These are phyloP conservation scores for Podila minutissima DNA, from an alignment of 192 early-diverging fungal species.

Conservation along the genomic window DNA sequence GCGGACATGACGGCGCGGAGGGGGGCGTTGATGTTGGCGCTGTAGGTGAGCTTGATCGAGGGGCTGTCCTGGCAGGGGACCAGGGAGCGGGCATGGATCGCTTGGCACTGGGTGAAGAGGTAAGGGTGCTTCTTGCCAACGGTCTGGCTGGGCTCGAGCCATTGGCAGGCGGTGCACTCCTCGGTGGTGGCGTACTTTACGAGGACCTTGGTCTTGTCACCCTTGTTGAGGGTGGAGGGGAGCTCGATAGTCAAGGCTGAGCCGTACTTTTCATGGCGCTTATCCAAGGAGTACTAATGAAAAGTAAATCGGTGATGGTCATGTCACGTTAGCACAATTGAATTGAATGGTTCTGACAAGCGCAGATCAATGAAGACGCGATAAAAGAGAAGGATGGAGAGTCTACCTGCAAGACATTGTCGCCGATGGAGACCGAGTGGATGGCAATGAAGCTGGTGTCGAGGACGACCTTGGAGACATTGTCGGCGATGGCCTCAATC, in stretches of 20 bases:
- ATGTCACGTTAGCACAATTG: neutral
- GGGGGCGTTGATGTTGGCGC: constrained; percentile 82
- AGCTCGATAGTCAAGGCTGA: constrained; percentile 76
- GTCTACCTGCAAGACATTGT: constrained; percentile 39
- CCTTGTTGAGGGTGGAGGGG: constrained; percentile 50
- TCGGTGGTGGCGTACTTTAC: constrained; percentile 84
- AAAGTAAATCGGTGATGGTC: neutral
- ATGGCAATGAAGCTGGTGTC: constrained; percentile 76
- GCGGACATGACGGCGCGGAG: constrained; percentile 96
- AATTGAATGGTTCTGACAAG: too few relatives aligned
- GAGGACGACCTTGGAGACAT: constrained; percentile 69
- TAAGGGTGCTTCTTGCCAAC: constrained; percentile 94
- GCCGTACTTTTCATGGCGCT: constrained; percentile 74
- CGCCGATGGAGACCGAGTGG: constrained; percentile 47
- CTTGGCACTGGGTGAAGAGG: constrained; percentile 97
- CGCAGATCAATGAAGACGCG: neutral
- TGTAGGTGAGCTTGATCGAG: constrained; percentile 88
- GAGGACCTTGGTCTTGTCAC: constrained; percentile 62
- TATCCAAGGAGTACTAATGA: constrained; percentile 57
- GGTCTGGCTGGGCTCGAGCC: constrained; percentile 92
- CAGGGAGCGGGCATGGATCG: constrained; percentile 93
- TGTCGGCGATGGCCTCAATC: constrained; percentile 62
- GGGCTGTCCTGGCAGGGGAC: constrained; percentile 93
- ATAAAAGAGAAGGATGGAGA: neutral
- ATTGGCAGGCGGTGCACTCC: constrained; percentile 91